Evolutionary conservation across 2,329 filamentous ascomycete genomes (phyloP).

Genomic region (Byssothecium circinans): DNA sequence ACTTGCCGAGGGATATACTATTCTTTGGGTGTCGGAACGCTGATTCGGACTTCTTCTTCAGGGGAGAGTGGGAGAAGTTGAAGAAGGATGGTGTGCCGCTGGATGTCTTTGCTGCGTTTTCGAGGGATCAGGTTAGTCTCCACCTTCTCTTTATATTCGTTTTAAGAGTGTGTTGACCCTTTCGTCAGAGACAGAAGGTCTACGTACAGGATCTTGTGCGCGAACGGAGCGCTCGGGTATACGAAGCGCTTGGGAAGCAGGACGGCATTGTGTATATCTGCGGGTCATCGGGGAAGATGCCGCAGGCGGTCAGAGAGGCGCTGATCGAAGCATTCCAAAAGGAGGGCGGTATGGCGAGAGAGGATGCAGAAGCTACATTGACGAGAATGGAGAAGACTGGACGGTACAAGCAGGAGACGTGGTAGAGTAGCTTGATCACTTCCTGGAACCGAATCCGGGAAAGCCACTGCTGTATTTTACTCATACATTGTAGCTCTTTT

Average conservation of each 20-base stretch:
- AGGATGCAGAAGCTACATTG: conserved; percentile 60
- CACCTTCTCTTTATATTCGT: too few species aligned
- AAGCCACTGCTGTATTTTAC: not conserved
- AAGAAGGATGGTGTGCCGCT: conserved; percentile 47
- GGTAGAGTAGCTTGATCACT: conserved; percentile 48
- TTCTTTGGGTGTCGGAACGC: conserved; percentile 84
- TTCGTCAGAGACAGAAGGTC: conserved; percentile 54
- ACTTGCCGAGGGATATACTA: conserved; percentile 52
- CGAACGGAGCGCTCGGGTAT: conserved; percentile 54
- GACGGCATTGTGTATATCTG: conserved; percentile 61
- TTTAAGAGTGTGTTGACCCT: not conserved
- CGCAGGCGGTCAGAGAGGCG: conserved; percentile 67
- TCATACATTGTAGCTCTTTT: conserved; percentile 4
- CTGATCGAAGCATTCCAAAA: conserved; percentile 62
- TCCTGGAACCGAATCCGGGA: too few species aligned
- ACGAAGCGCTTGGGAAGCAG: conserved; percentile 53
- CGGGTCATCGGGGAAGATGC: conserved; percentile 70
- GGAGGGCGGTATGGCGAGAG: conserved; percentile 45
- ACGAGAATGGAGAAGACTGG: conserved; percentile 62
- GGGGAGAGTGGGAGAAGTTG: conserved; percentile 68
- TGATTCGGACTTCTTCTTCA: conserved; percentile 78
- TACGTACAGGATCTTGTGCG: conserved; percentile 69
- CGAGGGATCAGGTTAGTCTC: conserved; percentile 61
- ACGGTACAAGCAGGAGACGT: conserved; percentile 70
- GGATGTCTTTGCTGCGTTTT: conserved; percentile 67